These are phyloP conservation scores for Aphanomyces euteiches DNA, from an alignment of 352 stramenopile genomes.

Conservation along the genomic window DNA sequence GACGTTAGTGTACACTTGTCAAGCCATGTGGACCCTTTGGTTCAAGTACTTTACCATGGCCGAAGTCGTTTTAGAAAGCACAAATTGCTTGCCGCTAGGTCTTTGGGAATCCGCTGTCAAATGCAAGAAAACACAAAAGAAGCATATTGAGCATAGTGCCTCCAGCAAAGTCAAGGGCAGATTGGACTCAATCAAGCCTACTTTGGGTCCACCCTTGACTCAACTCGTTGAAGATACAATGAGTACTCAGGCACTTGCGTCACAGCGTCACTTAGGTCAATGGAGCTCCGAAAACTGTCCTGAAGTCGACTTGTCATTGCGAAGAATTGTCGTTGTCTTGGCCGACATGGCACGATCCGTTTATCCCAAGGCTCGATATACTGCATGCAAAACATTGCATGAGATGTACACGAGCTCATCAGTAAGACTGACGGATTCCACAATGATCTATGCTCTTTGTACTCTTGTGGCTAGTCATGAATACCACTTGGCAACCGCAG, in stretches of 20 bases:
- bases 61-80: not conserved
- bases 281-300: not conserved
- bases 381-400: not conserved
- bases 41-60: conserved; percentile 10
- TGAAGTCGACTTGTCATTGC: not conserved
- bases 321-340: conserved; percentile 1
- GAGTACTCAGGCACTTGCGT: not conserved
- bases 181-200: conserved; percentile 6
- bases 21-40: conserved; percentile 24
- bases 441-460: conserved; percentile 10
- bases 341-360: not conserved
- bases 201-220: not conserved
- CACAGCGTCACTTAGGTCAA: too few species aligned
- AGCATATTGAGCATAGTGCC: not conserved
- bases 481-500: not conserved
- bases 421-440: conserved; percentile 5
- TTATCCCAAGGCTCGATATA: conserved; percentile 14
- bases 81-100: conserved; percentile 7
- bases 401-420: conserved; percentile 21
- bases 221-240: conserved; percentile 6
- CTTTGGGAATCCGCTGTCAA: not conserved
- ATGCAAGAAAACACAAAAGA: not conserved
- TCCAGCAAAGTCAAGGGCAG: not conserved
- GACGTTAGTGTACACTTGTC: conserved; percentile 9
- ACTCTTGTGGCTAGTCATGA: not conserved